A percentile compares a stretch with the other conserved stretches of the same genome.
Conservation (phyloP, 306 rosid species). For the Pterocarpus macrocarpus region DNA sequence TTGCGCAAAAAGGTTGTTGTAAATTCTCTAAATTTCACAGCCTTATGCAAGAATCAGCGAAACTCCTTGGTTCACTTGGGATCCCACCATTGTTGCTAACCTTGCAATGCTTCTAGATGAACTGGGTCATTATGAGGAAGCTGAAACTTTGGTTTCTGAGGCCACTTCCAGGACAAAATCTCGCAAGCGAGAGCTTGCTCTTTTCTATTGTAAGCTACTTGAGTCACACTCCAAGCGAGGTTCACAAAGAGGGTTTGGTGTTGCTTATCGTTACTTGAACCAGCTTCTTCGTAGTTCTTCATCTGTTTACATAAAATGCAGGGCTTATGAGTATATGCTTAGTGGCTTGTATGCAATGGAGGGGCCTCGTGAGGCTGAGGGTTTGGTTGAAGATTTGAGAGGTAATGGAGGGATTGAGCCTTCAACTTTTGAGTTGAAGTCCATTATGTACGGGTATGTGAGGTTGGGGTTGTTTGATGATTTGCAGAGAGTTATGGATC, state of each 20-base stretch:
- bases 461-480: conserved; percentile 75
- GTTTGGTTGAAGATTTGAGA: conserved; percentile 62
- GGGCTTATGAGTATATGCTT: conserved; percentile 72
- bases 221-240: conserved; percentile 71
- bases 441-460: conserved; percentile 68
- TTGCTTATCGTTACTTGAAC: conserved; percentile 51
- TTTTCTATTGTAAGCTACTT: conserved; percentile 65
- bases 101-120: conserved; percentile 71
- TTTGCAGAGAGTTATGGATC: conserved; percentile 62
- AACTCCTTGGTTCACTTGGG: conserved; percentile 79
- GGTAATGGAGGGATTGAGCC: conserved; percentile 61
- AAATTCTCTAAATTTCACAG: conserved; percentile 46
- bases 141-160: conserved; percentile 61
- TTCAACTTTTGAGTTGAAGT: conserved; percentile 68
- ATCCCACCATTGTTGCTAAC: conserved; percentile 69
- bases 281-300: conserved; percentile 59
- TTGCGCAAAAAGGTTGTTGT: too few relatives aligned
- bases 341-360: conserved; percentile 73
- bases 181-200: conserved; percentile 63
- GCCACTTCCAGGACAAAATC: conserved; percentile 55
- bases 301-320: conserved; percentile 64
- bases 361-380: conserved; percentile 70
- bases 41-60: conserved; percentile 65
- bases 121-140: conserved; percentile 52
- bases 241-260: conserved; percentile 64